These are phyloP conservation scores for Amborella trichopoda DNA, from an alignment of 164 flowering plant genomes.

Conservation along the genomic window DNA sequence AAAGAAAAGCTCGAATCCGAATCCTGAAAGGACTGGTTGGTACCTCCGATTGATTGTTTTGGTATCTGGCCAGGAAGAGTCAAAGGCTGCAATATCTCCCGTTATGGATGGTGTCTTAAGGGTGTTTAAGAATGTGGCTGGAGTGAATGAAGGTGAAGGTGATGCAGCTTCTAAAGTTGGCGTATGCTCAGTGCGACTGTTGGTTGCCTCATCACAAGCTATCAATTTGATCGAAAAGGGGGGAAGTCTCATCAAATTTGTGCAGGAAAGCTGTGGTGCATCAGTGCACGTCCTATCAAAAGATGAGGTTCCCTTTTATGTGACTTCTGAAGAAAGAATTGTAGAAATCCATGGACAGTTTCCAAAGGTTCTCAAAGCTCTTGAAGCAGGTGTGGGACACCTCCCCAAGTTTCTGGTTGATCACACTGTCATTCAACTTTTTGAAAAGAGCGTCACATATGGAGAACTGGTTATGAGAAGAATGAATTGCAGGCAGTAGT, in stretches of 20 bases:
- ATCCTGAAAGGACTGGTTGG: no score
- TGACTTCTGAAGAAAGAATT: conserved; percentile 64
- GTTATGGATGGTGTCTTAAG: conserved; percentile 84
- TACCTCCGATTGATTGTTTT: no score
- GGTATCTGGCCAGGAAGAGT: conserved; percentile 82
- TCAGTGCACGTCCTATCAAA: conserved; percentile 57
- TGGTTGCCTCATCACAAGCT: conserved; percentile 78
- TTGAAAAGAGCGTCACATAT: conserved; percentile 97
- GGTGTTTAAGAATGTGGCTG: conserved; percentile 70
- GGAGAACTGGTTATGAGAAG: conserved; percentile 79
- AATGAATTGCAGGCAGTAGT: conserved; percentile 67
- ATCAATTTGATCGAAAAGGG: conserved; percentile 85
- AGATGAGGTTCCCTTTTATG: conserved; percentile 75
- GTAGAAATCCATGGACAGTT: conserved; percentile 86
- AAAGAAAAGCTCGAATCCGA: no score
- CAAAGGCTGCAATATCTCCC: conserved; percentile 62
- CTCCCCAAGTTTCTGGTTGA: conserved; percentile 89
- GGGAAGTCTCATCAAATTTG: conserved; percentile 72
- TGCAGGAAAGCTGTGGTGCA: conserved; percentile 69
- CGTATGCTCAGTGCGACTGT: conserved; percentile 53
- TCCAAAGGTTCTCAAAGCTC: conserved; percentile 62
- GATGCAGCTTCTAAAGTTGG: conserved; percentile 31
- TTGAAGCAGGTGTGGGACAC: conserved; percentile 77
- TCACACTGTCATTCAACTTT: conserved; percentile 73
- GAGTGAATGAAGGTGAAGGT: conserved; percentile 44